Percentiles rank a stretch among this genome's conserved stretches.
phyloP scores from a whole-genome alignment of 176 grass and related monocot species.

The Chloris gayana region DNA sequence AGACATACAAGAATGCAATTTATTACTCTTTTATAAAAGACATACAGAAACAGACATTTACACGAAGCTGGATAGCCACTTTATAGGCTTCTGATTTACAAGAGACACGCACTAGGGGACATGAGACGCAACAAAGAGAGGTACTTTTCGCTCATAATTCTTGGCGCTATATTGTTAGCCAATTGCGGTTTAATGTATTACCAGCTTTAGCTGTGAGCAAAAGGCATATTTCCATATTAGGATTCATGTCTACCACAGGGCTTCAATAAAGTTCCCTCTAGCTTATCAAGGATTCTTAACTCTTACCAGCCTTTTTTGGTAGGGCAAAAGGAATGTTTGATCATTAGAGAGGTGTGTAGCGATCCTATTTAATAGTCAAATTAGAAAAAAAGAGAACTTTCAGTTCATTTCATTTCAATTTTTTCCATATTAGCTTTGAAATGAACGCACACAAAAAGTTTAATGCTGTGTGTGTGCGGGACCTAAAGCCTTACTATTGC shows the following conservation, averaged over 20 bases:
- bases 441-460: neutral
- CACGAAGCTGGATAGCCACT: conserved; percentile 42
- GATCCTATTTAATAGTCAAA: neutral
- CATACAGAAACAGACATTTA: conserved; percentile 40
- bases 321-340: conserved; percentile 31
- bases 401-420: neutral
- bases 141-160: conserved; percentile 28
- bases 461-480: neutral
- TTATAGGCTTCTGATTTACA: conserved; percentile 32
- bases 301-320: conserved; percentile 9
- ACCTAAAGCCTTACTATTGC: neutral
- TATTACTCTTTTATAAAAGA: conserved; percentile 33
- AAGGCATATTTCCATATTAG: conserved; percentile 3
- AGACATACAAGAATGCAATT: conserved; percentile 29
- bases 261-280: neutral
- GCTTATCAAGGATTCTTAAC: neutral
- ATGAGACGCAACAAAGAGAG: neutral
- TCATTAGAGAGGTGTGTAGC: neutral
- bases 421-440: neutral
- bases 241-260: neutral
- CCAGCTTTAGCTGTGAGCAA: conserved; percentile 34
- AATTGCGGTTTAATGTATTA: conserved; percentile 38
- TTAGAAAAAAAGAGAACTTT: neutral
- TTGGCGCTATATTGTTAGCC: conserved; percentile 23
- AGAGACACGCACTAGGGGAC: conserved; percentile 35